phyloP scores from a whole-genome alignment of 1,139 yeast species.

The Suhomyces bribrorum region DNA sequence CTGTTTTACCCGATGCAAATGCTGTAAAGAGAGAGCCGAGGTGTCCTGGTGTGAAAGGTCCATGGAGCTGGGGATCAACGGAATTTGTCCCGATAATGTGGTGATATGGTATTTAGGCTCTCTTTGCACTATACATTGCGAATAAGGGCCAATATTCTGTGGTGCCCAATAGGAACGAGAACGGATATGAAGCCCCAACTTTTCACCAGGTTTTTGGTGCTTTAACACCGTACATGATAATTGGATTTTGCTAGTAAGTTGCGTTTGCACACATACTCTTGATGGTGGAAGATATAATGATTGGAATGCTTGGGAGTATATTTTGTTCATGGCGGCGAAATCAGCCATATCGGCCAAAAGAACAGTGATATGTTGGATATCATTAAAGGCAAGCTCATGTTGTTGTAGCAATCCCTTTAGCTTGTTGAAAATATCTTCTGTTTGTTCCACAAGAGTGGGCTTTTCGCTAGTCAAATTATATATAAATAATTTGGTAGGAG shows the following conservation, averaged over 20 bases:
- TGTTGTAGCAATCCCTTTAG: conserved; percentile 34
- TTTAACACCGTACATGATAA: conserved; percentile 57
- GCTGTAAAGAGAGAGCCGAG: conserved; percentile 69
- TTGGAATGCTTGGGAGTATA: conserved; percentile 58
- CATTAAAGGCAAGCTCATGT: conserved; percentile 32
- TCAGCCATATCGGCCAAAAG: conserved; percentile 63
- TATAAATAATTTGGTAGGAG: conserved; percentile 40
- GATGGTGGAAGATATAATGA: conserved; percentile 76
- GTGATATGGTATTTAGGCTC: conserved; percentile 46
- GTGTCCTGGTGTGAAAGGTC: conserved; percentile 31
- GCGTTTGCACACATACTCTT: conserved; percentile 76
- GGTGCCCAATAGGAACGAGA: conserved; percentile 98
- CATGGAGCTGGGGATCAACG: conserved; percentile 76
- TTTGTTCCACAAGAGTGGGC: conserved; percentile 42
- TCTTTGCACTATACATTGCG: conserved; percentile 66
- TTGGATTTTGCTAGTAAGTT: conserved; percentile 47
- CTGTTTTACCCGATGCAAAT: conserved; percentile 62
- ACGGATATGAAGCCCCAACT: conserved; percentile 77
- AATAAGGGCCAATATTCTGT: conserved; percentile 95
- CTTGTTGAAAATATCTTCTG: conserved; percentile 46
- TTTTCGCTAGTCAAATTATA: conserved; percentile 48
- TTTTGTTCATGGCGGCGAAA: conserved; percentile 60
- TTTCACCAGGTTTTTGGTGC: conserved; percentile 32
- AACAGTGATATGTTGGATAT: conserved; percentile 59
- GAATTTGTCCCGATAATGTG: conserved; percentile 89